Base-by-base conservation (phyloP, 768 basidiomycete species). In the Gymnopilus dilepis region DNA sequence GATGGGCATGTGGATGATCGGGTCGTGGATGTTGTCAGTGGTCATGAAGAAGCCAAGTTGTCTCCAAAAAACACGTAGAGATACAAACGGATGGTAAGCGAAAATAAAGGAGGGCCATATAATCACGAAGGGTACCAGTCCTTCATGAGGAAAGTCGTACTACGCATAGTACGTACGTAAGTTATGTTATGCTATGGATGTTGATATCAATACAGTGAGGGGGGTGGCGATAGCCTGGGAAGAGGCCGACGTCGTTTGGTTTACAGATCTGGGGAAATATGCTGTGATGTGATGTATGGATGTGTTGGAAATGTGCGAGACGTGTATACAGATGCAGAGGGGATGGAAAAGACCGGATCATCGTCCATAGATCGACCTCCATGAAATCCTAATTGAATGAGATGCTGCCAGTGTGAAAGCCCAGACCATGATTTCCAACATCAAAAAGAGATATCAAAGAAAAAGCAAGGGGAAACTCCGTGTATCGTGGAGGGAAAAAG, bases 351-450 rank as follows among this genome's bases (percentile, higher is more conserved):
- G 47, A 30, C 47, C 47, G 52, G 24, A 40, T n/a, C 9, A 26
- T 38, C 26, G 52, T 54, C 52, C 37, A 40, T 54, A 38, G 24
- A 53, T 53, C 37, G 52, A 38, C 52, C 52, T 38, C 52, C 21
- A 4, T 11, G 15, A 37, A 37, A 37, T 37, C 15, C 11, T 37
- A 9, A 37, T 37, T 2, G 8, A 37, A 37, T 11, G 34, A 47
- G 15, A 22, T 22, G 17, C 45, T 21, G 45, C n/a, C n/a, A n/a
- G n/a, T n/a, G n/a, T n/a, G n/a, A n/a, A n/a, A n/a, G n/a, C n/a
- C n/a, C n/a, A n/a, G n/a, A n/a, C 22, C 22, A 45, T 24, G 22
- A 21, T 22, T 22, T 43, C 42, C 42, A 15, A 45, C 26, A 15
- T 11, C 6, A 24, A 13, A 24, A 45, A 45, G 26, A 11, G 40